phyloP scores from a whole-genome alignment of 192 early-diverging fungal species.

The Kappamyces sp. region DNA sequence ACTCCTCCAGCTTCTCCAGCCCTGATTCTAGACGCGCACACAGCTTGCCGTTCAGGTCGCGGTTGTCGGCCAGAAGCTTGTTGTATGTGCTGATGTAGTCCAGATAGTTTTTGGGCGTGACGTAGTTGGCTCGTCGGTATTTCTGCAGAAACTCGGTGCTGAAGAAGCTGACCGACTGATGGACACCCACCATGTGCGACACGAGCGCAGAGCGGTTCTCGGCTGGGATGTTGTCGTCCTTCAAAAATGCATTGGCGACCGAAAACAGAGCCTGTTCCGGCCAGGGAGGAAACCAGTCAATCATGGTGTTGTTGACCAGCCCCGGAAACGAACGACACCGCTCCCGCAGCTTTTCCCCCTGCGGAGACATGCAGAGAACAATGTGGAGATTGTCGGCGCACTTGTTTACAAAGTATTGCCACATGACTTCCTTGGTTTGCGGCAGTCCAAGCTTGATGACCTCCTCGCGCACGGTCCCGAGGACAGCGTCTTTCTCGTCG shows the following conservation, averaged over 20 bases:
- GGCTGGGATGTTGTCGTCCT: conserved; percentile 37
- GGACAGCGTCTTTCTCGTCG: conserved; percentile 52
- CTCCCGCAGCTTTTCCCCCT: conserved; percentile 56
- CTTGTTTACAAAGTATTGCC: conserved; percentile 58
- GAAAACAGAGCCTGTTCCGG: conserved; percentile 58
- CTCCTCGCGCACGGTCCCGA: conserved; percentile 46
- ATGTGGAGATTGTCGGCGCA: conserved; percentile 55
- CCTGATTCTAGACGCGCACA: conserved; percentile 52
- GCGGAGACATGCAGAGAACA: conserved; percentile 58
- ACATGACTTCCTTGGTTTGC: conserved; percentile 49
- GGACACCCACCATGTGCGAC: conserved; percentile 55
- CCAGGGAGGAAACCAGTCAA: conserved; percentile 62
- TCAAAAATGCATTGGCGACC: conserved; percentile 53
- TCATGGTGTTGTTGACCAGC: conserved; percentile 60
- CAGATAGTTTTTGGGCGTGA: conserved; percentile 58
- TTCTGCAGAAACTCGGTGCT: conserved; percentile 52
- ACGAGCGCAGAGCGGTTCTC: conserved; percentile 45
- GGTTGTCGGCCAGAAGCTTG: conserved; percentile 46
- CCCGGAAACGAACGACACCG: conserved; percentile 55
- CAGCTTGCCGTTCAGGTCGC: conserved; percentile 47
- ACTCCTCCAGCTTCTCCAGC: conserved; percentile 54
- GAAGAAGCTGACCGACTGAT: conserved; percentile 46
- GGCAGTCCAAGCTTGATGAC: conserved; percentile 41
- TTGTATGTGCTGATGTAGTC: conserved; percentile 61
- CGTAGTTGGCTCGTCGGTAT: conserved; percentile 54